Percentiles rank a stretch among this genome's conserved stretches.
These are phyloP conservation scores for Cytospora piceicola DNA, from an alignment of 2,329 filamentous ascomycete species.

Conservation along the genomic window DNA sequence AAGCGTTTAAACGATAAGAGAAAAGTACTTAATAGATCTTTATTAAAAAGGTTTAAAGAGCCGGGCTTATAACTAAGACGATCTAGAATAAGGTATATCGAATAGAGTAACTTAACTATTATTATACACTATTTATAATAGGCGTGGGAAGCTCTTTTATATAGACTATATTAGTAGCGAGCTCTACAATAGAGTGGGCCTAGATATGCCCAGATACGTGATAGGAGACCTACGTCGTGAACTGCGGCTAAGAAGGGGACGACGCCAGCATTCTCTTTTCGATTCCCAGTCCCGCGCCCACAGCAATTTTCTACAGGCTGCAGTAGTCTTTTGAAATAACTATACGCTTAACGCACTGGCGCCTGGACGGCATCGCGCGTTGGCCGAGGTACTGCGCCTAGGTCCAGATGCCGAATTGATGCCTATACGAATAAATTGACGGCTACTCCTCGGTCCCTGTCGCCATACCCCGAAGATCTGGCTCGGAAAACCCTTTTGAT, in stretches of 20 bases:
- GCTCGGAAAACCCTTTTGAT: too few species aligned
- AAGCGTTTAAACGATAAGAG: too few species aligned
- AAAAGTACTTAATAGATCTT: too few species aligned
- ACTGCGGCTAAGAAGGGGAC: conserved; percentile 6
- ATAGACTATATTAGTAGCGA: too few species aligned
- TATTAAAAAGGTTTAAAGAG: too few species aligned
- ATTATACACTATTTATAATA: too few species aligned
- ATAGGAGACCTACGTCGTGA: conserved; percentile 27
- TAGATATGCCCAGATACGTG: too few species aligned
- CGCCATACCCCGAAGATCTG: background rate
- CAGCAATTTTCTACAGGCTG: conserved; percentile 34
- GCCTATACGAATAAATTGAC: background rate
- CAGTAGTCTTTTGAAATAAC: conserved; percentile 27
- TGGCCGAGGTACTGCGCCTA: conserved; percentile 23
- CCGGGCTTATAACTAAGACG: too few species aligned
- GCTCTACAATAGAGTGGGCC: too few species aligned
- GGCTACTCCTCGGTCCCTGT: background rate
- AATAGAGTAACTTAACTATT: too few species aligned
- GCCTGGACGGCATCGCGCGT: conserved; percentile 31
- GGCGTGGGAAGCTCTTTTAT: too few species aligned
- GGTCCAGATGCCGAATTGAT: background rate
- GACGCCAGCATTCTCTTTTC: conserved; percentile 29
- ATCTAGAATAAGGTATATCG: too few species aligned
- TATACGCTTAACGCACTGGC: conserved; percentile 33
- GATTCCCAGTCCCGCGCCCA: conserved; percentile 19